These are phyloP conservation scores for Cercospora beticola DNA, from an alignment of 2,329 filamentous ascomycete genomes.

Conservation along the genomic window DNA sequence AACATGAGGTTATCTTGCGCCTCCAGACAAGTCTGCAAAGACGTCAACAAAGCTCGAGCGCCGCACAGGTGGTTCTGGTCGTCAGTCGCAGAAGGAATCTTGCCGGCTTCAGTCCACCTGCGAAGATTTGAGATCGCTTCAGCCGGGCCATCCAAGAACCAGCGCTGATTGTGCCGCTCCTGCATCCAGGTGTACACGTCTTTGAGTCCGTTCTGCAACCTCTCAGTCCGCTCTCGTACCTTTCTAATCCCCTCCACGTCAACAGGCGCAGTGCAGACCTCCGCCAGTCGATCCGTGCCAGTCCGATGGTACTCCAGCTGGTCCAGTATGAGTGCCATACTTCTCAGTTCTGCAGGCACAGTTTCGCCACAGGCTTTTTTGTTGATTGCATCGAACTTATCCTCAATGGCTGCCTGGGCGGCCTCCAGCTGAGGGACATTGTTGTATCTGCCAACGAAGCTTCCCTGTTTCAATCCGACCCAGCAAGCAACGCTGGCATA, in stretches of 20 bases:
- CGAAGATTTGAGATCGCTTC: neutral
- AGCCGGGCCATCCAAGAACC: neutral
- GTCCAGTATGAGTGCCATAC: neutral
- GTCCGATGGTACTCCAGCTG: neutral
- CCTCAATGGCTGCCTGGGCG: neutral
- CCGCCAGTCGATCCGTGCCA: neutral
- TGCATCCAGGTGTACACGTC: neutral
- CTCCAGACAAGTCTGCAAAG: neutral
- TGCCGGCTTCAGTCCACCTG: neutral
- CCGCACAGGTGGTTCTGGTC: neutral
- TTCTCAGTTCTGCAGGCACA: neutral
- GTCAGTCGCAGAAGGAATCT: neutral
- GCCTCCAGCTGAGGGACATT: neutral
- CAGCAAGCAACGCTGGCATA: neutral
- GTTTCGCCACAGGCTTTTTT: neutral
- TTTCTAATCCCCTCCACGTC: neutral
- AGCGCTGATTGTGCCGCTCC: neutral
- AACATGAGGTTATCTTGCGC: neutral
- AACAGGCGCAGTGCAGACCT: neutral
- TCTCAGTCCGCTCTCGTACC: neutral
- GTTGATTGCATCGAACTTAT: neutral
- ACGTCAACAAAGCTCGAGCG: constrained; percentile 6
- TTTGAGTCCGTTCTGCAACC: neutral
- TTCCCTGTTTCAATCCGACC: neutral
- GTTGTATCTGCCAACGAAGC: constrained; percentile 2